Evolutionary conservation across 495 filamentous ascomycete genomes (phyloP), one percentile per base, ranked within the genome.

Genomic region (Trichoderma reesei): DNA sequence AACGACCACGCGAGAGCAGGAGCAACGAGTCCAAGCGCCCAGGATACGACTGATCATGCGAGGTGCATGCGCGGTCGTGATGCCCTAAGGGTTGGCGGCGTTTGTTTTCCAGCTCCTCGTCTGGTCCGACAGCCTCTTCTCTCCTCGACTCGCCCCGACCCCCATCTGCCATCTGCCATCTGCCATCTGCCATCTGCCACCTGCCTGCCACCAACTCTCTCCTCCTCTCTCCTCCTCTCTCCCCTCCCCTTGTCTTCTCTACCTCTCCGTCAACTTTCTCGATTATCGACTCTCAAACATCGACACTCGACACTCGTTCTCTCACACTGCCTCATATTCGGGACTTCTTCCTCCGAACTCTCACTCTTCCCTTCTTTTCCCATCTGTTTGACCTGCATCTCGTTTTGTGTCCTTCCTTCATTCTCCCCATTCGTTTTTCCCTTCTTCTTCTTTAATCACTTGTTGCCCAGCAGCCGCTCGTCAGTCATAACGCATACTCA

Each of bases 21-120:
- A 31, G 31, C 4, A 56, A 31, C 10, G 51, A 34, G 51, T 56
- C 51, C 51, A 56, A 56, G 51, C 51, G 51, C 51, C 51, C 20
- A 34, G 51, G n/a, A 56, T 56, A 11, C 51, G 51, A 56, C 31
- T 56, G 51, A 56, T 56, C 51, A 56, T 56, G 51, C 51, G 10
- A 56, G 51, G 10, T 56, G 31, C 51, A 56, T 56, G 51, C 51
- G 31, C 51, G 9, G 20, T 56, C 26, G 51, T 56, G 51, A 56
- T 56, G 51, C 51, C 51, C 51, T 56, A 56, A 48, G 20, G 51
- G 51, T 34, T 14, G 51, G 51, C 51, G 51, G 26, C 51, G 31
- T 14, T 31, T 26, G 20, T 2, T 14, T 51, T n/a, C n/a, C 42
- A 14, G 42, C 16, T n/a, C 16, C n/a, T n/a, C n/a, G n/a, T n/a